Evolutionary conservation across 2,329 filamentous ascomycete species (phyloP).

Genomic region (Diaporthe sp.): DNA sequence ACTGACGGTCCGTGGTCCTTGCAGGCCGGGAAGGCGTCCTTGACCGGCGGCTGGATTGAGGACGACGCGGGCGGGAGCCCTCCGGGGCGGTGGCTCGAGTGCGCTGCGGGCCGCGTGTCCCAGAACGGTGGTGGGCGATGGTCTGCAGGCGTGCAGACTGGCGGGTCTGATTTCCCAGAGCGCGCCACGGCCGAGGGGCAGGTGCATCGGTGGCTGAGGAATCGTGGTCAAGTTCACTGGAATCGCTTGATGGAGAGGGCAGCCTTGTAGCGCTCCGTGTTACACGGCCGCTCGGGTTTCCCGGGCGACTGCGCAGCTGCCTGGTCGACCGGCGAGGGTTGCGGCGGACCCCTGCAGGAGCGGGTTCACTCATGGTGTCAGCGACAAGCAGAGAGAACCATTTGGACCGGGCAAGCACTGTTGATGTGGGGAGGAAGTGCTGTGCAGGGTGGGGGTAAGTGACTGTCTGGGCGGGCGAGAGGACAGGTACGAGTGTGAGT

Average conservation of each 20-base stretch:
- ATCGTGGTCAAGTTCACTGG: constrained; percentile 15
- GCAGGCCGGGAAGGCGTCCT: constrained; percentile 10
- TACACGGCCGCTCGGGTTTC: constrained; percentile 32
- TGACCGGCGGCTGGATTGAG: background rate
- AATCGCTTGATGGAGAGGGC: constrained; percentile 22
- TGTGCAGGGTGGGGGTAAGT: background rate
- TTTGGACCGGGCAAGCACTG: constrained; percentile 4
- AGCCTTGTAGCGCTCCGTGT: constrained; percentile 34
- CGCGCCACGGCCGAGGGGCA: constrained; percentile 5
- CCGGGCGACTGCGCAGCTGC: constrained; percentile 21
- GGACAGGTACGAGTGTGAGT: background rate
- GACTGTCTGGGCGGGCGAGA: background rate
- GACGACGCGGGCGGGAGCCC: constrained; percentile 3
- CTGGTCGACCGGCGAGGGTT: constrained; percentile 33
- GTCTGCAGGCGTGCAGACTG: constrained; percentile 28
- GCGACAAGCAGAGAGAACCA: constrained; percentile 6
- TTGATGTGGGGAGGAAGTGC: background rate
- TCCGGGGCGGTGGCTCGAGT: background rate
- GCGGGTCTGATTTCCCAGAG: constrained; percentile 11
- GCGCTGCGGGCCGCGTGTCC: background rate
- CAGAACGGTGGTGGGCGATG: constrained; percentile 24
- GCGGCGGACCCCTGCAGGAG: constrained; percentile 33
- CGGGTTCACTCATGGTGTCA: constrained; percentile 34
- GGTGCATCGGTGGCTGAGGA: constrained; percentile 11
- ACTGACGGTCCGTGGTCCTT: constrained; percentile 11